phyloP scores from a whole-genome alignment of 306 rosid species.

The Cyamopsis tetragonoloba region DNA sequence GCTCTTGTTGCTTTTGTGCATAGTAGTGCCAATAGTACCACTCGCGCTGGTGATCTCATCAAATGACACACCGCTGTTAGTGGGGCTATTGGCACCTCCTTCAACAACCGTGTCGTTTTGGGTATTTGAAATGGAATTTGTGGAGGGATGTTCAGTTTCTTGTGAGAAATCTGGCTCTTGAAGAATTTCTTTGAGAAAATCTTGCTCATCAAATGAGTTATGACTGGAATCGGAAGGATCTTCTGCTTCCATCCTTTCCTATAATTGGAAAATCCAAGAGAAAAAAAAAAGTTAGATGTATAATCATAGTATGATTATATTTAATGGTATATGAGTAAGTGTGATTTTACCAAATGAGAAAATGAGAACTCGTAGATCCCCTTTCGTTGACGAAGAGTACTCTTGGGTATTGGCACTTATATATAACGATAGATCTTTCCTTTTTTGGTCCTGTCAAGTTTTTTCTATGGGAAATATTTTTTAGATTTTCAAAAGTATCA shows the following conservation, averaged over 20 bases:
- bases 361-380: too few species aligned
- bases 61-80: slow-evolving; percentile 17
- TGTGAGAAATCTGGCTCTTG: background rate
- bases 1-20: slow-evolving; percentile 5
- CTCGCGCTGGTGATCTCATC: background rate
- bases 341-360: slow-evolving; percentile 25
- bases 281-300: background rate
- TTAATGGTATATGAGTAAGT: too few species aligned
- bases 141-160: background rate
- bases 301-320: too few species aligned
- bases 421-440: too few species aligned
- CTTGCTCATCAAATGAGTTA: slow-evolving; percentile 17
- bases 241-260: slow-evolving; percentile 36
- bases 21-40: background rate
- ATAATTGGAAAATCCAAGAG: background rate
- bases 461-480: too few species aligned
- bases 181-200: slow-evolving; percentile 25
- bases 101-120: background rate
- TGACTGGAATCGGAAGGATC: background rate
- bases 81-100: slow-evolving; percentile 16
- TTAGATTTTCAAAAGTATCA: too few species aligned
- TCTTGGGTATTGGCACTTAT: too few species aligned
- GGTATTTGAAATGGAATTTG: background rate
- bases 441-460: too few species aligned
- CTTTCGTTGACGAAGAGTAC: too few species aligned